Base-by-base conservation (phyloP, 2,329 filamentous ascomycete species). In the Fusarium sp. region DNA sequence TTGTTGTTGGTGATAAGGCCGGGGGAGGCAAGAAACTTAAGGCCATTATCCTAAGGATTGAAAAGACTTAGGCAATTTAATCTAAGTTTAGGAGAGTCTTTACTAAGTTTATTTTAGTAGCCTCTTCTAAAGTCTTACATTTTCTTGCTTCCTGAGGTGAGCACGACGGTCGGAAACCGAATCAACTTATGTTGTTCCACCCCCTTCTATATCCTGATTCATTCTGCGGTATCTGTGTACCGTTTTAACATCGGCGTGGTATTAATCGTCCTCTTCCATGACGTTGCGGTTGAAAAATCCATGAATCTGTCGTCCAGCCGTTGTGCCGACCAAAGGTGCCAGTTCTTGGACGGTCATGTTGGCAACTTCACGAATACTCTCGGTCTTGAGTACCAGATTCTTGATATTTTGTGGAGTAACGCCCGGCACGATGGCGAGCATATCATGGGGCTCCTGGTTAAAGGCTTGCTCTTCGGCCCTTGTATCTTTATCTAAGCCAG, bases 401-500 rank as follows among this genome's bases (percentile, higher is more conserved):
- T 90, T 90, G 39, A 97, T 86, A 70, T 94, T 95, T 83, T 94
- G 93, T 17, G 91, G 91, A 39, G 90, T 96, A 20, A 98, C 90
- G 0, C 96, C 96, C 0, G 96, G 96, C 18, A 98, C 91, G 4
- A 90, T 89, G 35, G 92, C 87, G 72, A 99, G 84, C 94, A 98
- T 97, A 80, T 98, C 96, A 83, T 97, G 94, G 35, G 95, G 94
- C 77, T 94, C 91, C 69, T 92, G 89, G 77, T 95, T 97, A 79
- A 97, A 98, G 1, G 87, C 90, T 77, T 94, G 90, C 75, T 92
- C 88, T 67, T 91, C 91, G 6, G 87, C 89, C 78, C 84, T 87
- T 80, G 90, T 86, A 65, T 83, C 82, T 72, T 80, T 81, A 65
- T 84, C 75, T 86, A 99, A 85, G 0, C 96, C 96, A 5, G 95